Evolutionary conservation across 306 rosid species (phyloP).

Genomic region (Dryas octopetala): DNA sequence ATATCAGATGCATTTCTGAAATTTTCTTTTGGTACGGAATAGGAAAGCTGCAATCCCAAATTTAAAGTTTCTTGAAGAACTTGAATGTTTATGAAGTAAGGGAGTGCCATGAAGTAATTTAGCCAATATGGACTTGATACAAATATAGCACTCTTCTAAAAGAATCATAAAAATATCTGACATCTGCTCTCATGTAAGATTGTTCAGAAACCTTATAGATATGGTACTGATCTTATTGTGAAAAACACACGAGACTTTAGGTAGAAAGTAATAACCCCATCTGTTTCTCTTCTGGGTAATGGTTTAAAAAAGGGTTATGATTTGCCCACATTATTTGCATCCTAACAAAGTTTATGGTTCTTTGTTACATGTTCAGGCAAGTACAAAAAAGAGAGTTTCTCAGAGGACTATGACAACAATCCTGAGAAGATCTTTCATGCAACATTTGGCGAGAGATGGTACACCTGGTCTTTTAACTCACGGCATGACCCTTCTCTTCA

Average conservation of each 20-base stretch:
- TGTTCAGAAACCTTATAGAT: background rate
- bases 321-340: background rate
- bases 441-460: slow-evolving; percentile 54
- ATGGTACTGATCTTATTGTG: background rate
- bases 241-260: background rate
- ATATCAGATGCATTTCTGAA: background rate
- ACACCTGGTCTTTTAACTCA: slow-evolving; percentile 58
- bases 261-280: background rate
- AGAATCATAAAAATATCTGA: background rate
- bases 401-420: slow-evolving; percentile 42
- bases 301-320: too few species aligned
- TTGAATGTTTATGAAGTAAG: background rate
- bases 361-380: slow-evolving; percentile 35
- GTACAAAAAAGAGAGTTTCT: slow-evolving; percentile 31
- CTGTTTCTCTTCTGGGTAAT: background rate
- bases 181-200: background rate
- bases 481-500: slow-evolving; percentile 36
- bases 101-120: too few species aligned
- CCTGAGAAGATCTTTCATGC: slow-evolving; percentile 57
- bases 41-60: background rate
- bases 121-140: background rate
- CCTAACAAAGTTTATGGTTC: slow-evolving; percentile 2
- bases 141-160: background rate
- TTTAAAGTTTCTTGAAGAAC: background rate
- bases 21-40: background rate